These are phyloP conservation scores for Aureococcus anophagefferens DNA, from an alignment of 108 stramenopile species.

Conservation along the genomic window DNA sequence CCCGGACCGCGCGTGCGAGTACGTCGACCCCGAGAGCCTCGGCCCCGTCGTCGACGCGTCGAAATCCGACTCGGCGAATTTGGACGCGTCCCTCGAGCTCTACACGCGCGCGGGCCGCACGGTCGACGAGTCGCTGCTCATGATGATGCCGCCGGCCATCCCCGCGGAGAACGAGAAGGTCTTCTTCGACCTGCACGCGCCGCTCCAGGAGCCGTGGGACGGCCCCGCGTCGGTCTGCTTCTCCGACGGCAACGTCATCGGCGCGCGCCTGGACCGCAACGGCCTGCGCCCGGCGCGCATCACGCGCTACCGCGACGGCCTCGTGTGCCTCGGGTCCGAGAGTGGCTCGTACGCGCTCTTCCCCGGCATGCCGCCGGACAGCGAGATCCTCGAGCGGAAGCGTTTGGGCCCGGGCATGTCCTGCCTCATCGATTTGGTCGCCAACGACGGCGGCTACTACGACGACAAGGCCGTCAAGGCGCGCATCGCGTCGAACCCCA, in stretches of 20 bases:
- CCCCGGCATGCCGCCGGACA: conserved; percentile 48
- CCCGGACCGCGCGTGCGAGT: not conserved
- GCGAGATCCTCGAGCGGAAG: conserved; percentile 71
- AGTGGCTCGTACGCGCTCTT: conserved; percentile 72
- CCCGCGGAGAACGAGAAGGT: conserved; percentile 49
- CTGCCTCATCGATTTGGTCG: conserved; percentile 81
- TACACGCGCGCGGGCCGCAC: not conserved
- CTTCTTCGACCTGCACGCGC: conserved; percentile 93
- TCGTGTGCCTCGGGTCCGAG: conserved; percentile 91
- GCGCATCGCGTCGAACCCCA: not conserved
- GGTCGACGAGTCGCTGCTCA: not conserved
- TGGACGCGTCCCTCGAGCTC: conserved; percentile 88
- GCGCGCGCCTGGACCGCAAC: conserved; percentile 80
- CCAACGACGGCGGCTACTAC: not conserved
- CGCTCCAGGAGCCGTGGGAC: conserved; percentile 92
- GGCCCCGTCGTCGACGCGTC: conserved; percentile 70
- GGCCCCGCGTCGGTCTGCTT: conserved; percentile 89
- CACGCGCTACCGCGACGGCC: conserved; percentile 77
- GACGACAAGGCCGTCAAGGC: not conserved
- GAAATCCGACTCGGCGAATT: conserved; percentile 83
- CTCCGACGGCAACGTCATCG: conserved; percentile 84
- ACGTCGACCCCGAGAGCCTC: conserved; percentile 40
- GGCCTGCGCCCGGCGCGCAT: conserved; percentile 84
- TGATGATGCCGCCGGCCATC: not conserved
- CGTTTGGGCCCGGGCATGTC: conserved; percentile 92